A percentile compares a stretch with the other conserved stretches of the same genome.
phyloP scores from a whole-genome alignment of 2,329 filamentous ascomycete species.

The Claviceps digitariae region DNA sequence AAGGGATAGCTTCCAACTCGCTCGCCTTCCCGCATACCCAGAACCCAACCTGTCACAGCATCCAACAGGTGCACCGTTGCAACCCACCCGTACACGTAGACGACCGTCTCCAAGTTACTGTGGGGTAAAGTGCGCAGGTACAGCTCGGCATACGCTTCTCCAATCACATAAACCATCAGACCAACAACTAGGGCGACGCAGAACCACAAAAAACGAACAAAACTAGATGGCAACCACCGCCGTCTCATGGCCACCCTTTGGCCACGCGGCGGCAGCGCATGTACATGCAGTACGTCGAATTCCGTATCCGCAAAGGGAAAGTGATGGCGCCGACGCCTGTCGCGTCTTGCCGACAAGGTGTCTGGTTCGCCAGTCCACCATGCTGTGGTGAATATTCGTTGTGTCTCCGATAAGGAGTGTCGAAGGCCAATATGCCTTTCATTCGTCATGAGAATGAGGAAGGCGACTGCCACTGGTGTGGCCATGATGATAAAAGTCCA shows the following conservation, averaged over 20 bases:
- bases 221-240: conserved; percentile 50
- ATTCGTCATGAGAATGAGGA: conserved; percentile 48
- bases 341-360: conserved; percentile 27
- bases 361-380: conserved; percentile 51
- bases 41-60: conserved; percentile 50
- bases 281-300: conserved; percentile 18
- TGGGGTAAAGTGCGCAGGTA: conserved; percentile 55
- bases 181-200: conserved; percentile 49
- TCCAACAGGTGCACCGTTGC: conserved; percentile 52
- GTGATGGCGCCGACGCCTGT: conserved; percentile 10
- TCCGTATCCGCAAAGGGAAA: conserved; percentile 25
- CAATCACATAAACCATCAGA: conserved; percentile 52
- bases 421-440: conserved; percentile 49
- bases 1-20: conserved; percentile 57
- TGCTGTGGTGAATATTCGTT: conserved; percentile 51
- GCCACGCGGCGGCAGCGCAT: conserved; percentile 13
- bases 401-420: conserved; percentile 49
- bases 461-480: conserved; percentile 52
- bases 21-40: conserved; percentile 52
- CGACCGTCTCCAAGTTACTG: conserved; percentile 50
- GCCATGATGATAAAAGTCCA: conserved; percentile 61
- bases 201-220: conserved; percentile 58
- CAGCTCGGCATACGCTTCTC: conserved; percentile 56
- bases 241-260: conserved; percentile 30
- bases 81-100: conserved; percentile 60